A percentile compares a stretch with the other conserved stretches of the same genome.
Evolutionary conservation across 139 green algal genomes (phyloP).

Genomic region (Trebouxia sp.): DNA sequence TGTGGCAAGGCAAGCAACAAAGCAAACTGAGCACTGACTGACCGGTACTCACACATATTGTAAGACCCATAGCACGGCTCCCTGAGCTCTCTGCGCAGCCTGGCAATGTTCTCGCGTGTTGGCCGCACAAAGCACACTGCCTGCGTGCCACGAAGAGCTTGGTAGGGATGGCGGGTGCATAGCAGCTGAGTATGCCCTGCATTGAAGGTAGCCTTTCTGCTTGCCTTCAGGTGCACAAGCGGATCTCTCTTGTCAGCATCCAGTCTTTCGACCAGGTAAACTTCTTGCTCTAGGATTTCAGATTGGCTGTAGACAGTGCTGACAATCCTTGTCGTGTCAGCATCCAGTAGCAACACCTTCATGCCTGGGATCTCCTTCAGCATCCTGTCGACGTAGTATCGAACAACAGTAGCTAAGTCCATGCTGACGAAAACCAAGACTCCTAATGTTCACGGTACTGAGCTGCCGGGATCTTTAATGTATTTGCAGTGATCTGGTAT

Average conservation of each 20-base stretch:
- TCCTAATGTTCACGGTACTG: too few relatives aligned
- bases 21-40: not conserved
- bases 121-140: constrained; percentile 90
- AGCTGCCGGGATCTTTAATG: too few relatives aligned
- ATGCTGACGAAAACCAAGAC: constrained; percentile 39
- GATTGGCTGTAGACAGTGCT: constrained; percentile 81
- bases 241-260: constrained; percentile 61
- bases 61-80: constrained; percentile 85
- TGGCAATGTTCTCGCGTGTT: constrained; percentile 83
- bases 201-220: not conserved
- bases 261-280: constrained; percentile 90
- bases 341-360: constrained; percentile 92
- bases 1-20: not conserved
- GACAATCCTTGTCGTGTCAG: constrained; percentile 84
- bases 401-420: constrained; percentile 64
- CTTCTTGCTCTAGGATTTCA: constrained; percentile 90
- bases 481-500: too few relatives aligned
- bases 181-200: not conserved
- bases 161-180: not conserved
- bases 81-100: constrained; percentile 83
- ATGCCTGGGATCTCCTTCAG: constrained; percentile 75
- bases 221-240: constrained; percentile 85
- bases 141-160: constrained; percentile 42
- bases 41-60: constrained; percentile 78
- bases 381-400: constrained; percentile 60